A percentile compares a stretch with the other conserved stretches of the same genome.
Conservation (phyloP, 306 rosid genomes). For the Prunus kanzakura region DNA sequence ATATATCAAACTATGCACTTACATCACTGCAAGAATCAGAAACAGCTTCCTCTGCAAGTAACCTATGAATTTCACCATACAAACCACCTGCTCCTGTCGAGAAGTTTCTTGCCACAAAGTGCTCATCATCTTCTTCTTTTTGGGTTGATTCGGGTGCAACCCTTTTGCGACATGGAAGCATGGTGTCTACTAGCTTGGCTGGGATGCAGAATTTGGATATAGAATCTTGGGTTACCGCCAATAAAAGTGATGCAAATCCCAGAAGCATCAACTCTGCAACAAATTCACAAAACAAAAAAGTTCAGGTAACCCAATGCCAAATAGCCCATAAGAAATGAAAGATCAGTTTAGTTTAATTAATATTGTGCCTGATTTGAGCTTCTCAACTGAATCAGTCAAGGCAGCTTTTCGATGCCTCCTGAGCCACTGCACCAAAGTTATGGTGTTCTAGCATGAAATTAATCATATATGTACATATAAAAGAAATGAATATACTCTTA, state of each 20-base stretch:
- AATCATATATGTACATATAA: background rate
- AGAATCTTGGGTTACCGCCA: conserved; percentile 24
- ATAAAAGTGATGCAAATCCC: conserved; percentile 39
- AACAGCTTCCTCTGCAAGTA: conserved; percentile 16
- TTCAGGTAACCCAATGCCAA: background rate
- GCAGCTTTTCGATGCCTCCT: conserved; percentile 19
- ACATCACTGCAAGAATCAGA: conserved; percentile 27
- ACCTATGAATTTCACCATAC: conserved; percentile 3
- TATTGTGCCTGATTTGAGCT: conserved; percentile 34
- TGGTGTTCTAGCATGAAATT: background rate
- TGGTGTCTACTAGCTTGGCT: conserved; percentile 13
- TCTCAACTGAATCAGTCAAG: conserved; percentile 33
- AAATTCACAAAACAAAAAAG: background rate
- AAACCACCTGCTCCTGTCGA: background rate
- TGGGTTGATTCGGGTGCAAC: background rate
- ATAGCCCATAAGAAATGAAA: no score
- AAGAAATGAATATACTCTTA: no score
- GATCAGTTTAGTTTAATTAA: background rate
- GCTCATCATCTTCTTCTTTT: background rate
- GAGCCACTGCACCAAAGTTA: conserved; percentile 25
- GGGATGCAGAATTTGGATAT: conserved; percentile 38
- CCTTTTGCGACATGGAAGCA: conserved; percentile 38
- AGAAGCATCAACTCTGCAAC: conserved; percentile 35
- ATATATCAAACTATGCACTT: background rate
- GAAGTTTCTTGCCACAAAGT: background rate